Conservation (phyloP, 2,329 filamentous ascomycete genomes). For the Curvularia eragrostidis region DNA sequence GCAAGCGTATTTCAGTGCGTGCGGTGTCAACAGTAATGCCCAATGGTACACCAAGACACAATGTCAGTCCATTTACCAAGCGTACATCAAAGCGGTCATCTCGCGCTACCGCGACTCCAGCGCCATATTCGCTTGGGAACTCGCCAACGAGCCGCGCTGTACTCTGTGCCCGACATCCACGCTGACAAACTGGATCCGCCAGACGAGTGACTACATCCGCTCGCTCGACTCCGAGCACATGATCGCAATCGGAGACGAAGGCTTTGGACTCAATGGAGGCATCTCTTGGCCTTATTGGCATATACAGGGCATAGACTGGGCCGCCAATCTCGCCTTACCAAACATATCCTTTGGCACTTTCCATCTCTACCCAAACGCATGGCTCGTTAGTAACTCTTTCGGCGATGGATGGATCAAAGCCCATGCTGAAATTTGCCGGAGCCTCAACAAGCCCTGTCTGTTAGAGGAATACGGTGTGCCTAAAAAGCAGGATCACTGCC, state of each 20-base stretch:
- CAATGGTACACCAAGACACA: conserved; percentile 64
- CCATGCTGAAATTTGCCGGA: conserved; percentile 51
- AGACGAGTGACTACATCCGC: conserved; percentile 68
- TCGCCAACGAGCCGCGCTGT: conserved; percentile 71
- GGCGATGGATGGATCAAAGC: conserved; percentile 57
- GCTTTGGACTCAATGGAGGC: conserved; percentile 54
- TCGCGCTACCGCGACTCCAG: conserved; percentile 64
- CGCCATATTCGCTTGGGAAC: conserved; percentile 71
- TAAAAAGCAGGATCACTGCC: conserved; percentile 31
- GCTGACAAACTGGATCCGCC: conserved; percentile 66
- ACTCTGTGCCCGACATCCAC: conserved; percentile 64
- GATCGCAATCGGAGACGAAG: conserved; percentile 70
- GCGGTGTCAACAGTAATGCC: conserved; percentile 58
- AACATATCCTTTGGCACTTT: conserved; percentile 65
- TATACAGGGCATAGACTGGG: conserved; percentile 61
- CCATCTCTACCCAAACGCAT: conserved; percentile 59
- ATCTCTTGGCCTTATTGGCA: conserved; percentile 60
- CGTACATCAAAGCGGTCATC: conserved; percentile 66
- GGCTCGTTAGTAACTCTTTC: conserved; percentile 44
- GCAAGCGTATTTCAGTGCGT: conserved; percentile 63
- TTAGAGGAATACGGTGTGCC: conserved; percentile 51
- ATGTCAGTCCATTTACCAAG: conserved; percentile 62
- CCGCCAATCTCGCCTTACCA: conserved; percentile 58
- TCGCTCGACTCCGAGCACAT: conserved; percentile 66
- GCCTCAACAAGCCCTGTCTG: conserved; percentile 50